phyloP scores from a whole-genome alignment of 2,329 filamentous ascomycete genomes.

The Sphaerulina vaccinii region DNA sequence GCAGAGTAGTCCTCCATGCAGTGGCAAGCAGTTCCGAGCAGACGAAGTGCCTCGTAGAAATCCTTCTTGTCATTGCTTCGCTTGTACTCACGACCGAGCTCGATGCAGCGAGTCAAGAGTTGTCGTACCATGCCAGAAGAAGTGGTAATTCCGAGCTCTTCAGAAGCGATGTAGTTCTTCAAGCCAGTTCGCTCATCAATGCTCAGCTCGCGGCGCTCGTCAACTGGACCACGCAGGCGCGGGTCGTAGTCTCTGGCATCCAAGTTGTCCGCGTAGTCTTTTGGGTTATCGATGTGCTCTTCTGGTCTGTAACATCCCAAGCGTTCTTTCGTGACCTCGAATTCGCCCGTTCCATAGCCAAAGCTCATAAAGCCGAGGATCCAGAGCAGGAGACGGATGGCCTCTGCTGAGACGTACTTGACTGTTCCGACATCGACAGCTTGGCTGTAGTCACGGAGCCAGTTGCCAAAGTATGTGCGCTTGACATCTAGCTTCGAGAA shows the following conservation, averaged over 20 bases:
- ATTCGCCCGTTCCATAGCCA: slow-evolving; percentile 78
- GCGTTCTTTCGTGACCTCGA: slow-evolving; percentile 76
- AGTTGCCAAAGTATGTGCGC: slow-evolving; percentile 93
- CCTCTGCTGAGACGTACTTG: slow-evolving; percentile 85
- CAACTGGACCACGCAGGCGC: slow-evolving; percentile 71
- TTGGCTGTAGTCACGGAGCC: slow-evolving; percentile 90
- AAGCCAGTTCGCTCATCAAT: slow-evolving; percentile 63
- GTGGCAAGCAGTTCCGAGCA: slow-evolving; percentile 84
- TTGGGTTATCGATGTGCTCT: slow-evolving; percentile 77
- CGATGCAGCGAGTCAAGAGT: slow-evolving; percentile 71
- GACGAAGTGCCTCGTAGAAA: slow-evolving; percentile 79
- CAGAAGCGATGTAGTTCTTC: slow-evolving; percentile 94
- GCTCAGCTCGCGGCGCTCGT: slow-evolving; percentile 74
- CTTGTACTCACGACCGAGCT: slow-evolving; percentile 74
- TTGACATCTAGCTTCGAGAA: slow-evolving; percentile 81
- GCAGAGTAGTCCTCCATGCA: slow-evolving; percentile 91
- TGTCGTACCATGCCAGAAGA: slow-evolving; percentile 74
- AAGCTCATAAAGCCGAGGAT: slow-evolving; percentile 88
- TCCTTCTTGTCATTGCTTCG: slow-evolving; percentile 68
- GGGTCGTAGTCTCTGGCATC: slow-evolving; percentile 81
- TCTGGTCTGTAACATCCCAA: slow-evolving; percentile 79
- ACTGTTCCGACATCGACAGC: slow-evolving; percentile 90
- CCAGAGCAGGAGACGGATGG: slow-evolving; percentile 85
- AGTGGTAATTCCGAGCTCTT: slow-evolving; percentile 73
- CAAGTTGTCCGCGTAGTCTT: slow-evolving; percentile 83